Conservation (phyloP, 805 yeast species). For the Saccharomyces paradoxus region DNA sequence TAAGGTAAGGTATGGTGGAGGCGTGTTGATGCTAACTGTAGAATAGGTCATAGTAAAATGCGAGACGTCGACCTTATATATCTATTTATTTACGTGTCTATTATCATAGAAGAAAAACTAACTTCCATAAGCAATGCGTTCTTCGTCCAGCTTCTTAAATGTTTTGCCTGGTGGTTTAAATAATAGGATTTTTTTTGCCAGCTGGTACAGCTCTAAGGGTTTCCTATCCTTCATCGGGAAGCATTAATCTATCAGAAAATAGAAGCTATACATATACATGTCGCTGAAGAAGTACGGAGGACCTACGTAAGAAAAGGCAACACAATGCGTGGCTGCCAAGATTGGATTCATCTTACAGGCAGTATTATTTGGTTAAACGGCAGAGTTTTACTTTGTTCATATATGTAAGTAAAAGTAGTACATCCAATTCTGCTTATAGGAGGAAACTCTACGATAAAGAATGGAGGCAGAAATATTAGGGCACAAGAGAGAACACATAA, state of each 20-base stretch:
- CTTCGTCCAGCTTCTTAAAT: background rate
- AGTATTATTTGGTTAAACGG: background rate
- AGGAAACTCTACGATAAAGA: background rate
- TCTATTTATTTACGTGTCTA: background rate
- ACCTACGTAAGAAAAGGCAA: background rate
- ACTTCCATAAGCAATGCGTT: background rate
- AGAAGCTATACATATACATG: background rate
- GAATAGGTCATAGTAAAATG: conserved; percentile 8
- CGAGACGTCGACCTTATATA: background rate
- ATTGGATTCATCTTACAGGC: background rate
- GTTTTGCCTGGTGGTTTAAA: background rate
- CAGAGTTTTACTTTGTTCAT: background rate
- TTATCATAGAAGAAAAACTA: background rate
- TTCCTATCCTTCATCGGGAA: background rate
- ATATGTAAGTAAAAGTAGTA: background rate
- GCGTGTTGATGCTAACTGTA: conserved; percentile 19
- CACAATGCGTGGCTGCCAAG: background rate
- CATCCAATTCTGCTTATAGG: background rate
- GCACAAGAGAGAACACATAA: background rate
- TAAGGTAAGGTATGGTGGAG: conserved; percentile 27
- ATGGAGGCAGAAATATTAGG: background rate
- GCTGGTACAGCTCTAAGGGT: conserved; percentile 4
- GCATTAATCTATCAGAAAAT: background rate
- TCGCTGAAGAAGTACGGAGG: background rate
- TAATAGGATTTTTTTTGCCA: background rate